Evolutionary conservation across 2,329 filamentous ascomycete genomes (phyloP).

Genomic region (Alternaria alternata): DNA sequence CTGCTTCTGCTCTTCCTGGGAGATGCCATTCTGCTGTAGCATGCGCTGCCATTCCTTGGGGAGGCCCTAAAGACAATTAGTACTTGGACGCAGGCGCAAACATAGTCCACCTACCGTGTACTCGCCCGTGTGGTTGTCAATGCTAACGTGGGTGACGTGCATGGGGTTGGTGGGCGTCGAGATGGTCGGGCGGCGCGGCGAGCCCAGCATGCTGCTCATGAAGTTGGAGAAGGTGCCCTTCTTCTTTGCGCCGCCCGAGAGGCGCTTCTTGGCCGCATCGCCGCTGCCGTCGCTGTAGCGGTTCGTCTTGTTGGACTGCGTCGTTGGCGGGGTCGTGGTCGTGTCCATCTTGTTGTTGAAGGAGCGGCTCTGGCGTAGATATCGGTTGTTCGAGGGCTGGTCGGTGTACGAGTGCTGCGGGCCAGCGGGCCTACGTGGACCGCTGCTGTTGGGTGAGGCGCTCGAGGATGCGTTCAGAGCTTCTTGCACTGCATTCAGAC

Average conservation of each 20-base stretch:
- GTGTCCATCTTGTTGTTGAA: slow-evolving; percentile 57
- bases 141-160: slow-evolving; percentile 96
- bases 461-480: slow-evolving; percentile 26
- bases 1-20: slow-evolving; percentile 93
- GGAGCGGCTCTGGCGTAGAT: slow-evolving; percentile 49
- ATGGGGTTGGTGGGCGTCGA: slow-evolving; percentile 98
- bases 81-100: slow-evolving; percentile 8
- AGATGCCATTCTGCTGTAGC: slow-evolving; percentile 93
- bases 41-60: slow-evolving; percentile 98
- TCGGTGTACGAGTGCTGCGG: slow-evolving; percentile 40
- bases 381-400: slow-evolving; percentile 18
- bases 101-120: slow-evolving; percentile 74
- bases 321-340: slow-evolving; percentile 44
- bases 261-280: slow-evolving; percentile 38
- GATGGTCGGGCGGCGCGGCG: slow-evolving; percentile 89
- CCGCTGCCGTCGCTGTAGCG: slow-evolving; percentile 51
- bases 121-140: slow-evolving; percentile 94
- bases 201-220: slow-evolving; percentile 57
- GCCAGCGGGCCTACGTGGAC: slow-evolving; percentile 32
- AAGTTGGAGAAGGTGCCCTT: slow-evolving; percentile 53
- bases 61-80: slow-evolving; percentile 70
- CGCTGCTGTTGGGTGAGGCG: slow-evolving; percentile 11
- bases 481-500: slow-evolving; percentile 44
- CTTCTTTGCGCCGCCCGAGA: slow-evolving; percentile 50
- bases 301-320: slow-evolving; percentile 46